phyloP scores from a whole-genome alignment of 371 early-diverging fungal genomes.

The Rhizopus stolonifer region DNA sequence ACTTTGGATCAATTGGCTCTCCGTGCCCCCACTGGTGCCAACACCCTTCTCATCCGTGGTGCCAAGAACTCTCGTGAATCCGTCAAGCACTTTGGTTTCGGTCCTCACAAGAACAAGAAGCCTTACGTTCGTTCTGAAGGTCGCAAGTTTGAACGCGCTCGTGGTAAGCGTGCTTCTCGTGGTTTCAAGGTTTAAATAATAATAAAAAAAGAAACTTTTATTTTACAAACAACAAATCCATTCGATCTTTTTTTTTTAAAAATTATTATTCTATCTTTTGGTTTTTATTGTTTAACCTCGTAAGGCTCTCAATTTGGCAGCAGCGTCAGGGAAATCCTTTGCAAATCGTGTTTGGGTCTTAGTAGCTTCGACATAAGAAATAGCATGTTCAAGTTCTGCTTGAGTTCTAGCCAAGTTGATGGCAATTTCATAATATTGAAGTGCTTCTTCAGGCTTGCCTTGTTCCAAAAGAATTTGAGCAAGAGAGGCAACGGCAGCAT shows the following conservation, averaged over 20 bases:
- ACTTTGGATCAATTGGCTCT: slow-evolving; percentile 97
- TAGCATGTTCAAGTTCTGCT: slow-evolving; percentile 84
- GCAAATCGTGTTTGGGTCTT: slow-evolving; percentile 49
- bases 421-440: slow-evolving; percentile 81
- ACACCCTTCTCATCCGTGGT: slow-evolving; percentile 93
- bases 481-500: slow-evolving; percentile 91
- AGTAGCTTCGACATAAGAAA: slow-evolving; percentile 73
- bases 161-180: slow-evolving; percentile 94
- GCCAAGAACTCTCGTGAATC: slow-evolving; percentile 86
- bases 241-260: not conserved
- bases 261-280: not conserved
- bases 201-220: no score
- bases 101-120: slow-evolving; percentile 71
- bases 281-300: slow-evolving; percentile 18
- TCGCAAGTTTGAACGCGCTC: slow-evolving; percentile 96
- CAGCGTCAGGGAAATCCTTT: slow-evolving; percentile 47
- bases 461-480: slow-evolving; percentile 88
- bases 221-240: no score
- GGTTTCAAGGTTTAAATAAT: slow-evolving; percentile 71
- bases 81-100: slow-evolving; percentile 81
- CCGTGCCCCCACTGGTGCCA: slow-evolving; percentile 94
- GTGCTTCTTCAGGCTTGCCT: slow-evolving; percentile 82
- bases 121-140: slow-evolving; percentile 97
- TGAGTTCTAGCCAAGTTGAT: slow-evolving; percentile 86
- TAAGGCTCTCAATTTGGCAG: slow-evolving; percentile 39